phyloP scores from a whole-genome alignment of 78 protist genomes.

The Dictyostelium purpureum region DNA sequence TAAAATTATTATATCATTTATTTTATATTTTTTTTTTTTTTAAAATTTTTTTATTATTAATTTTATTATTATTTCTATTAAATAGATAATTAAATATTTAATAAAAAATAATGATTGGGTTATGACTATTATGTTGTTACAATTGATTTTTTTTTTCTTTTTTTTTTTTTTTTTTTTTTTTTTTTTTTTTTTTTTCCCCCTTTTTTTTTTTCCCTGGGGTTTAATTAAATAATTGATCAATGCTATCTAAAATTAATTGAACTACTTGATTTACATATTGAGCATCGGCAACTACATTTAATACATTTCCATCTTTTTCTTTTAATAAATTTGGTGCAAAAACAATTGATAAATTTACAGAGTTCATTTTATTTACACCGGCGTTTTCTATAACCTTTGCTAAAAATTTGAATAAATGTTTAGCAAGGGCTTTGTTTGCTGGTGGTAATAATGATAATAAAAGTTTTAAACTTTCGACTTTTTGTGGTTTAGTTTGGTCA shows the following conservation, averaged over 20 bases:
- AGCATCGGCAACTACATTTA: conserved; percentile 49
- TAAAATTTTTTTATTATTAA: background rate
- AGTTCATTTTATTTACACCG: conserved; percentile 60
- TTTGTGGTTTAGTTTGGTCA: conserved; percentile 30
- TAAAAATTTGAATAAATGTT: conserved; percentile 24
- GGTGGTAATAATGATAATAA: conserved; percentile 47
- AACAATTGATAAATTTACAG: conserved; percentile 64
- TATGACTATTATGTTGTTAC: background rate
- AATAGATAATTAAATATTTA: background rate
- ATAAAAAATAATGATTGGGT: background rate
- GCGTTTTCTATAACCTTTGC: conserved; percentile 25
- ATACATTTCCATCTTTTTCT: conserved; percentile 25
- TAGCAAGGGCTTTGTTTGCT: conserved; percentile 35
- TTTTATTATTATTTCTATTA: background rate
- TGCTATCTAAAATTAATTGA: conserved; percentile 40
- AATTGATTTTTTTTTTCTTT: background rate
- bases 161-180: background rate
- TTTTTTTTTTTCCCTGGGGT: conserved; percentile 8
- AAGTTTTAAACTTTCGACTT: conserved; percentile 29
- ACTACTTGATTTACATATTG: conserved; percentile 66
- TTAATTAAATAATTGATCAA: background rate
- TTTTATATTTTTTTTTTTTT: too few relatives aligned
- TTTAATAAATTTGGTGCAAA: conserved; percentile 78
- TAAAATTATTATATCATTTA: background rate
- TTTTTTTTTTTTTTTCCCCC: background rate